Evolutionary conservation across 768 basidiomycete species (phyloP), one percentile per base, ranked within the genome.

Genomic region (Boletellus emodensis): DNA sequence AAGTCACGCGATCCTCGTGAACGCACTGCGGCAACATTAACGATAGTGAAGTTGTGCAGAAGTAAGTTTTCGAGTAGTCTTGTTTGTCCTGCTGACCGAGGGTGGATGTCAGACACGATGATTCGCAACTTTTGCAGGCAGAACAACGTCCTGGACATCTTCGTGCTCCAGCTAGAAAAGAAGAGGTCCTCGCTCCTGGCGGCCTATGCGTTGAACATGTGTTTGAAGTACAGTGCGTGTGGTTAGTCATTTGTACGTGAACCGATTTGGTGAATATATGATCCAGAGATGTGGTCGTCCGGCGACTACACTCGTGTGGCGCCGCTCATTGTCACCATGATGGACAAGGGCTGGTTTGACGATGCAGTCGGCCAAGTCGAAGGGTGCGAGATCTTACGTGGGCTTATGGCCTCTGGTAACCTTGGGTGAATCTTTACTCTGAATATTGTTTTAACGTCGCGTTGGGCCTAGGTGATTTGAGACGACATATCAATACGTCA

Each of bases 301-400:
- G 22, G 64, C 13, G 42, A 38, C 26, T 20, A 24, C 37, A 52
- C 17, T 46, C 56, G 3, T 30, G 8, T 3, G 30, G 30, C 30
- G 11, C 51, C 49, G 39, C 22, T 53, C 3, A 61, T 61, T 2
- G 52, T 62, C 10, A 39, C 40, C 9, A 62, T 62, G 62, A 18
- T 56, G 46, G 42, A 36, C 20, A 30, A 52, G 9, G 52, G 64
- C 49, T 61, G 48, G 33, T 64, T 62, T 17, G 59, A 62, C 14
- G 62, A 61, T 22, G 59, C 62, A 10, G 35, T 64, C 0, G 62
- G 59, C 12, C 39, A 4, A 17, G 44, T 59, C 1, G 40, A 42
- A 48, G 47, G 47, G 2, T 48, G 35, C 9, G 22, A 9, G 33
- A 28, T 41, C 11, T 48, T 48, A 18, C 12, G 28, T 4, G 15